Evolutionary conservation across 2,329 filamentous ascomycete genomes (phyloP).

Genomic region (Diaporthe vaccinii): DNA sequence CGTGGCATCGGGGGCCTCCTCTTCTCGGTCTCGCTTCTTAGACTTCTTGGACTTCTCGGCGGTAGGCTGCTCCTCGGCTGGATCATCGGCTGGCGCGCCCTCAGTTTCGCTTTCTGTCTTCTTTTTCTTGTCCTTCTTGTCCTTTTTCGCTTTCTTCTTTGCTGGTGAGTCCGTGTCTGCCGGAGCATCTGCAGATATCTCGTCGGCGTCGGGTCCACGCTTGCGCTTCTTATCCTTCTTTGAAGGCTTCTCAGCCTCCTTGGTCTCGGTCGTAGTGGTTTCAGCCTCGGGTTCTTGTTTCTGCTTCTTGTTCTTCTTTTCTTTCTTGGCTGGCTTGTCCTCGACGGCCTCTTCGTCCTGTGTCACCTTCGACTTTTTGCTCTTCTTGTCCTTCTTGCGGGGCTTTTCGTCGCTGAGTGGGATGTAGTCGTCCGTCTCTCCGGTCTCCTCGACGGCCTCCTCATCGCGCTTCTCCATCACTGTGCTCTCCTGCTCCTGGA

Average conservation of each 20-base stretch:
- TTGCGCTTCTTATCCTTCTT: conserved; percentile 43
- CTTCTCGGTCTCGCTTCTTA: conserved; percentile 44
- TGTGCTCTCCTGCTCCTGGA: conserved; percentile 8
- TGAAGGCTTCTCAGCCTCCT: conserved; percentile 43
- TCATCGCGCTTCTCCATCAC: neutral
- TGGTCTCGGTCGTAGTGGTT: conserved; percentile 40
- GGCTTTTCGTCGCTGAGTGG: conserved; percentile 41
- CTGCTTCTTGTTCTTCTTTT: conserved; percentile 44
- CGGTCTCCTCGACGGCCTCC: neutral
- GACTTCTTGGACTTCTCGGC: conserved; percentile 44
- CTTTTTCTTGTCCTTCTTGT: conserved; percentile 43
- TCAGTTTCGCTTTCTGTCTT: conserved; percentile 27
- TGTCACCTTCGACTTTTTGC: conserved; percentile 49
- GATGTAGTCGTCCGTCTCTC: neutral
- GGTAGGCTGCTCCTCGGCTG: conserved; percentile 40
- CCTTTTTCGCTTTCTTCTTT: conserved; percentile 44
- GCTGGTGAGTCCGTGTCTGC: conserved; percentile 42
- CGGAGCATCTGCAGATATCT: conserved; percentile 31
- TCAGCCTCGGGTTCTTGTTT: conserved; percentile 46
- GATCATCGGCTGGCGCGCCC: conserved; percentile 37
- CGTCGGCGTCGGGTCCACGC: conserved; percentile 35
- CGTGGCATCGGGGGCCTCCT: conserved; percentile 47
- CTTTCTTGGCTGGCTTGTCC: conserved; percentile 43
- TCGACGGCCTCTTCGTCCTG: neutral
- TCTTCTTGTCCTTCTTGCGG: conserved; percentile 37